Evolutionary conservation across 1,139 yeast genomes (phyloP).

Genomic region (Eremothecium gossypii): DNA sequence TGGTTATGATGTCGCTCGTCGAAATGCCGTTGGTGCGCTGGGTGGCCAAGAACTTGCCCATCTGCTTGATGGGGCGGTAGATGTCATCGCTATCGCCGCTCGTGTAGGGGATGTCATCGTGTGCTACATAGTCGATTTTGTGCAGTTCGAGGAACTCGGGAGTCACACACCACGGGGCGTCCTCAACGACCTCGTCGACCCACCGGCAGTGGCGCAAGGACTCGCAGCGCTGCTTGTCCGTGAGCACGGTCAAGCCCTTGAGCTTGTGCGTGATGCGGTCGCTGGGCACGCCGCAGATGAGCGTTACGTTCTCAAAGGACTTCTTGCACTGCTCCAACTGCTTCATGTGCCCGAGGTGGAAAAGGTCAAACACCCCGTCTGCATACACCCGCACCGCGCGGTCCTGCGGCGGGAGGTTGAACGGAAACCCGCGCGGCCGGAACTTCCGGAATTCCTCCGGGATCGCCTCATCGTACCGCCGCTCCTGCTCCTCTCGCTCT

Average conservation of each 20-base stretch:
- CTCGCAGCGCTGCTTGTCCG: constrained; percentile 82
- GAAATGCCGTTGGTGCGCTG: constrained; percentile 96
- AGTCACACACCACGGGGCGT: constrained; percentile 94
- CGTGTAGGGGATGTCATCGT: constrained; percentile 93
- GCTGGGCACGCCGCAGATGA: constrained; percentile 87
- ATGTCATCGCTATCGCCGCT: constrained; percentile 83
- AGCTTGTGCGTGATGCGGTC: constrained; percentile 85
- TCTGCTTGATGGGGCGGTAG: constrained; percentile 81
- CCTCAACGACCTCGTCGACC: constrained; percentile 93
- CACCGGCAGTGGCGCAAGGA: constrained; percentile 84
- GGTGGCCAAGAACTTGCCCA: constrained; percentile 85
- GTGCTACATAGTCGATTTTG: constrained; percentile 91
- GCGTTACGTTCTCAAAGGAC: constrained; percentile 72
- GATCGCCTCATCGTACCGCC: constrained; percentile 45
- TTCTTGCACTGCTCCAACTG: constrained; percentile 95
- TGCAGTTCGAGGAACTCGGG: constrained; percentile 71
- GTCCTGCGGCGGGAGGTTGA: constrained; percentile 77
- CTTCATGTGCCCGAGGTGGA: constrained; percentile 95
- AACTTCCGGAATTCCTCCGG: constrained; percentile 58
- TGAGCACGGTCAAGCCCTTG: constrained; percentile 85
- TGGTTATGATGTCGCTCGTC: constrained; percentile 91
- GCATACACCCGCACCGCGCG: constrained; percentile 89
- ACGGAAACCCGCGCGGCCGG: constrained; percentile 60
- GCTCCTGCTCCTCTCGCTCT: constrained; percentile 38
- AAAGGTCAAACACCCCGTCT: constrained; percentile 94